These are phyloP conservation scores for Peniophora sp. DNA, from an alignment of 1,284 basidiomycete species.

Conservation along the genomic window DNA sequence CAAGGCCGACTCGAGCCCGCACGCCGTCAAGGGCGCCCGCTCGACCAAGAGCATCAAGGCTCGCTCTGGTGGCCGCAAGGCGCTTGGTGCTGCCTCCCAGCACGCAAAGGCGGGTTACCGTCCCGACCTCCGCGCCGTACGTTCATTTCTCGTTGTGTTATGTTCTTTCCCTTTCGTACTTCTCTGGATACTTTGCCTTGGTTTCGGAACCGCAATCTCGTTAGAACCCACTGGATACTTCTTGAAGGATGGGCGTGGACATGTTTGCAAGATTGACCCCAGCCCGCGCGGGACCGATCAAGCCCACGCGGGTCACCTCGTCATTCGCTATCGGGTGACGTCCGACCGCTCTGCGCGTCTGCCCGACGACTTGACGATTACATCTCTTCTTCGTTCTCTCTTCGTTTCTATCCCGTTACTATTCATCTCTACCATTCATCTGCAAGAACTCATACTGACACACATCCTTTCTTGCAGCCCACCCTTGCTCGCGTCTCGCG, in stretches of 20 bases:
- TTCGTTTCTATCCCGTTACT: conserved; percentile 12
- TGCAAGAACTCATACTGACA: conserved; percentile 4
- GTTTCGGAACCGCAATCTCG: conserved; percentile 31
- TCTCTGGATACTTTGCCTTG: background rate
- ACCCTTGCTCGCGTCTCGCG: conserved; percentile 78
- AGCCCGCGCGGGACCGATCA: conserved; percentile 48
- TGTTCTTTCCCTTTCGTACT: background rate
- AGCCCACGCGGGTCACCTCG: conserved; percentile 46
- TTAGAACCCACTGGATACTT: conserved; percentile 47
- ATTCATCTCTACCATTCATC: conserved; percentile 6
- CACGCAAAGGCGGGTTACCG: conserved; percentile 73
- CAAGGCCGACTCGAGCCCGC: conserved; percentile 59
- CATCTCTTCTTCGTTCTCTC: conserved; percentile 23
- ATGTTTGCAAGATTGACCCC: conserved; percentile 68
- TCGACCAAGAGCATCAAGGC: conserved; percentile 54
- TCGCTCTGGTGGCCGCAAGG: conserved; percentile 69
- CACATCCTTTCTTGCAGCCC: conserved; percentile 46
- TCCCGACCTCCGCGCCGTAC: conserved; percentile 75
- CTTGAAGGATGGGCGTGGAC: conserved; percentile 82
- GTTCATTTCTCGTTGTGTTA: conserved; percentile 20
- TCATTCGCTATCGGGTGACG: conserved; percentile 70
- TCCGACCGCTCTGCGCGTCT: conserved; percentile 50
- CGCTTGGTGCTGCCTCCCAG: conserved; percentile 63
- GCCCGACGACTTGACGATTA: conserved; percentile 68
- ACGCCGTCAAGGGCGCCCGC: conserved; percentile 40